Evolutionary conservation across 495 filamentous ascomycete species (phyloP).

Genomic region (Hypoxylon perforatum): DNA sequence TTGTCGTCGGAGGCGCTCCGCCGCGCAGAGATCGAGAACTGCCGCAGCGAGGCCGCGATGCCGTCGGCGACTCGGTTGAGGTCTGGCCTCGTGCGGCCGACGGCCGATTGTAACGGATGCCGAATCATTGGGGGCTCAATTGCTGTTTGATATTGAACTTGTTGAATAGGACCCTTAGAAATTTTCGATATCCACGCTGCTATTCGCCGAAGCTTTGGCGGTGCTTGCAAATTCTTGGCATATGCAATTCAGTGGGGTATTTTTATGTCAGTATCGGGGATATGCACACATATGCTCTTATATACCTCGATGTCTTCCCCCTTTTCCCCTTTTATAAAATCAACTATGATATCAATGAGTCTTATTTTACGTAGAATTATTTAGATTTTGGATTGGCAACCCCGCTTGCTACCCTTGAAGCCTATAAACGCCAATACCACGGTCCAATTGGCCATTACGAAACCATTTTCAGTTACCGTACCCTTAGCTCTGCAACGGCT

Average conservation of each 20-base stretch:
- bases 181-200: conserved; percentile 22
- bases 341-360: not conserved
- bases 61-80: conserved; percentile 52
- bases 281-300: not conserved
- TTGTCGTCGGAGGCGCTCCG: conserved; percentile 22
- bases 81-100: conserved; percentile 43
- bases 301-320: not conserved
- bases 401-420: conserved; percentile 9
- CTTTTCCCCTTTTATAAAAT: not conserved
- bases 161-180: conserved; percentile 12
- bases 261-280: not conserved
- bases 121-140: conserved; percentile 42
- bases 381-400: not conserved
- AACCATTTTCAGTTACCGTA: too few species aligned
- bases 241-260: conserved; percentile 28
- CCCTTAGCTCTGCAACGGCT: conserved; percentile 59
- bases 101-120: conserved; percentile 38
- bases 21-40: conserved; percentile 50
- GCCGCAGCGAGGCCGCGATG: conserved; percentile 54
- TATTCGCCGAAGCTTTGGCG: conserved; percentile 42
- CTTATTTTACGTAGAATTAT: not conserved
- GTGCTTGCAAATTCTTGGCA: not conserved
- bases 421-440: conserved; percentile 8
- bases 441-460: too few species aligned
- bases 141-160: conserved; percentile 25